Percentiles rank a stretch among this genome's conserved stretches.
Evolutionary conservation across 495 filamentous ascomycete species (phyloP).

Genomic region (Penicillium steckii): DNA sequence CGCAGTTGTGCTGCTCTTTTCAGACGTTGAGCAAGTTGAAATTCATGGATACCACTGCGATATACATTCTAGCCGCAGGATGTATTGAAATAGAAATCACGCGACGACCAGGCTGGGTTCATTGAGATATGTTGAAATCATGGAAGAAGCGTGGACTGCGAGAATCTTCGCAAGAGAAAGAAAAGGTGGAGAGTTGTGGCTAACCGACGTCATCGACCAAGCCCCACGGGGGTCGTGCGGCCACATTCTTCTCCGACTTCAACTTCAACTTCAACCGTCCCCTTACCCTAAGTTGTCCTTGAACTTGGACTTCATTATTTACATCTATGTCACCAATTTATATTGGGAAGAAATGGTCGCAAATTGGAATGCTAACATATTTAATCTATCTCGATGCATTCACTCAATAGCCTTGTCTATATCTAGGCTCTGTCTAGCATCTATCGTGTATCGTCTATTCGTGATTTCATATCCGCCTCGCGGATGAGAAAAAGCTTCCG

Average conservation of each 20-base stretch:
- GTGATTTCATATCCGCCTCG: constrained; percentile 14
- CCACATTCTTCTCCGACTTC: background rate
- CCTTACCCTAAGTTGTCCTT: no score
- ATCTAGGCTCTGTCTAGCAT: constrained; percentile 21
- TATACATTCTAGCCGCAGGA: constrained; percentile 3
- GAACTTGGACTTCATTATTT: background rate
- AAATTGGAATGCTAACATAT: no score
- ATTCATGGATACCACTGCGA: background rate
- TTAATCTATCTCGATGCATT: background rate
- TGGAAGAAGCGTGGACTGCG: background rate
- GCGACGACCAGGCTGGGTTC: background rate
- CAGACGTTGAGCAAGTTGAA: background rate
- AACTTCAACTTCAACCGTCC: background rate
- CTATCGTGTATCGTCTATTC: constrained; percentile 39
- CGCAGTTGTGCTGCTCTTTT: no score
- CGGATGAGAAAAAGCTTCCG: background rate
- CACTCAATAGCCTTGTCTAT: constrained; percentile 5
- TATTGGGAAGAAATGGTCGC: no score
- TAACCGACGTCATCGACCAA: constrained; percentile 19
- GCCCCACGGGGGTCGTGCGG: constrained; percentile 8
- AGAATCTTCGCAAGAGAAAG: background rate
- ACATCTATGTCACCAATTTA: no score
- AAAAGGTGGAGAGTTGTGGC: background rate
- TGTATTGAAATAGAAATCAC: background rate
- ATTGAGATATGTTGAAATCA: background rate